Base-by-base conservation (phyloP, 371 early-diverging fungal genomes). In the Coemansia sp. region DNA sequence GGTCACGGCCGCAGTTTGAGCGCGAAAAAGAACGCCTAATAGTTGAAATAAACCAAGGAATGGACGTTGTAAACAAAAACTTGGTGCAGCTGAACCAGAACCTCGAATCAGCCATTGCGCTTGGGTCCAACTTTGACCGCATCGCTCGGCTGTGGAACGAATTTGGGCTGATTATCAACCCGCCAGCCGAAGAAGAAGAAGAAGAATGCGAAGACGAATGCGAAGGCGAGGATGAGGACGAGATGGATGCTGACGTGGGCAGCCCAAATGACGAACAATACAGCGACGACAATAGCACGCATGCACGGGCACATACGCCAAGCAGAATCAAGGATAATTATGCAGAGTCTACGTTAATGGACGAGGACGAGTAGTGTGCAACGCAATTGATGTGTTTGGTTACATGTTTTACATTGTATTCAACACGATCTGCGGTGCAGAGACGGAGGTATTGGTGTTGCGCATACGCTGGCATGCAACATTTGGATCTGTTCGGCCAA, bases 11-110 rank as follows among this genome's bases (percentile, higher is more conserved):
- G n/a, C 76, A 76, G 51, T 76, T 53, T 56, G 76, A 76, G 65
- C 71, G 72, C 48, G 72, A 76, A 31, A 76, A 71, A 56, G 76
- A 76, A 51, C 51, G 72, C 18, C 66, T 76, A 11, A 64, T 76
- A 24, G 53, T 63, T 22, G 76, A 72, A 13, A 76, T 73, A 8
- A 76, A 76, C 66, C 68, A 73, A 61, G 64, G 68, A 1, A 67
- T 76, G 68, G 76, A 76, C 24, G 51, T 50, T 0, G 67, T 68
- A 37, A 76, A 71, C 61, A 55, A 68, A 24, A 65, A 72, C 48
- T 47, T 76, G 16, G 18, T 62, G n/a, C 76, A 76, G 60, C 65
- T 76, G 29, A 72, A 65, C 59, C 76, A 72, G 29, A 76, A 76
- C 58, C 54, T 72, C 24, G 76, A 72, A 53, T 76, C 76, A 14